These are phyloP conservation scores for Candida corydali DNA, from an alignment of 805 yeast species.

Conservation along the genomic window DNA sequence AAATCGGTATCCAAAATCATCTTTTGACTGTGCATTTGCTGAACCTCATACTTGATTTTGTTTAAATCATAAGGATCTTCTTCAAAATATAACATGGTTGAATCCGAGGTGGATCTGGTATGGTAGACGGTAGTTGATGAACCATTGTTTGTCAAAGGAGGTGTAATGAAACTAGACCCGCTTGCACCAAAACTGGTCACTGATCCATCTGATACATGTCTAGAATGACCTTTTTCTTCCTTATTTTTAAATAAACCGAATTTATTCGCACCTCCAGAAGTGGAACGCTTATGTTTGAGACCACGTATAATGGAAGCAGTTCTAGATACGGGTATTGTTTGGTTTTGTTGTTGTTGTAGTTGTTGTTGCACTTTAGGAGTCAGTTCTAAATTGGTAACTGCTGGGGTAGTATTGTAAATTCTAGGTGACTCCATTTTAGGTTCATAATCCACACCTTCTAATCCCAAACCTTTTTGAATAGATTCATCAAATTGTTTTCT, in stretches of 20 bases:
- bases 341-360: constrained; percentile 23
- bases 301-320: constrained; percentile 11
- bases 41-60: constrained; percentile 33
- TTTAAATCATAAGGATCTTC: constrained; percentile 11
- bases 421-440: background rate
- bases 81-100: constrained; percentile 18
- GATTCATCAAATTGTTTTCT: constrained; percentile 14
- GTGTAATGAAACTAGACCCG: constrained; percentile 8
- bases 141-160: background rate
- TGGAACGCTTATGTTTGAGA: constrained; percentile 38
- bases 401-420: constrained; percentile 18
- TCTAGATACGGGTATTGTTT: background rate
- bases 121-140: constrained; percentile 18
- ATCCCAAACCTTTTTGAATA: constrained; percentile 33
- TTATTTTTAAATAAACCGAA: constrained; percentile 31
- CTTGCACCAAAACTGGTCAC: constrained; percentile 11
- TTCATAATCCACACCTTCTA: constrained; percentile 30
- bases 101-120: constrained; percentile 42
- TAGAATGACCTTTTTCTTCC: constrained; percentile 25
- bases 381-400: constrained; percentile 32
- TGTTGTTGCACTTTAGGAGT: constrained; percentile 13
- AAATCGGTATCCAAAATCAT: constrained; percentile 22
- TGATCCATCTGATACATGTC: constrained; percentile 39
- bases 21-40: constrained; percentile 26
- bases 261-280: constrained; percentile 33